Conservation (phyloP, 2,329 filamentous ascomycete species). For the Atkinsonella texensis region DNA sequence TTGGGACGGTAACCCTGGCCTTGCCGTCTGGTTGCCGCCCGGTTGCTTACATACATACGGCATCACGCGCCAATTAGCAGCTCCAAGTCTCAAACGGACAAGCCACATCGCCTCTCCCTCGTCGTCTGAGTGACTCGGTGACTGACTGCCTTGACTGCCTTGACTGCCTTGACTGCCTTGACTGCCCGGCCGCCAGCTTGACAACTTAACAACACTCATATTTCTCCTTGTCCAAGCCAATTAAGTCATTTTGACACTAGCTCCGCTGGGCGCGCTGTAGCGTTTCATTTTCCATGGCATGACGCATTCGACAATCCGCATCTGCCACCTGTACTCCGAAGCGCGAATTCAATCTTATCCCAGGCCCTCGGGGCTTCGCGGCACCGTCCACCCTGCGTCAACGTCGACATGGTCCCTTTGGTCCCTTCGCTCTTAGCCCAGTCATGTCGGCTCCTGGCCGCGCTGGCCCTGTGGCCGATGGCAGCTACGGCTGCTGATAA, state of each 20-base stretch:
- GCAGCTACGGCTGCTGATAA: constrained; percentile 18
- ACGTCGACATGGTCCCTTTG: constrained; percentile 5
- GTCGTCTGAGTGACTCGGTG: too few species aligned
- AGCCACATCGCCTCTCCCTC: constrained; percentile 10
- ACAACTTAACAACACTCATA: not conserved
- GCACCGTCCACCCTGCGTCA: not conserved
- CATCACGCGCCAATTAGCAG: not conserved
- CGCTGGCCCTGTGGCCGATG: constrained; percentile 31
- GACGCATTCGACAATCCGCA: not conserved
- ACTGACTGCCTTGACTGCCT: too few species aligned
- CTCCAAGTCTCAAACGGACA: not conserved
- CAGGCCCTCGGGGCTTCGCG: not conserved
- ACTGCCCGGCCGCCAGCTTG: not conserved
- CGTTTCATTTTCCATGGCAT: not conserved
- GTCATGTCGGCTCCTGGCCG: constrained; percentile 14
- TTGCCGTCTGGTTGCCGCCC: too few species aligned
- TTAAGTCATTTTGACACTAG: not conserved
- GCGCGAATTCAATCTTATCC: not conserved
- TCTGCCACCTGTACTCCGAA: not conserved
- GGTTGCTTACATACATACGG: not conserved
- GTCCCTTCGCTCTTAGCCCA: constrained; percentile 1
- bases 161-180: too few species aligned
- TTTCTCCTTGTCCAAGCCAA: not conserved
- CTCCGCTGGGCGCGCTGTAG: not conserved
- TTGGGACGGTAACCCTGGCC: too few species aligned